Percentiles rank a stretch among this genome's conserved stretches.
Evolutionary conservation across 345 rosid species (phyloP).

Genomic region (Hirschfeldia incana): DNA sequence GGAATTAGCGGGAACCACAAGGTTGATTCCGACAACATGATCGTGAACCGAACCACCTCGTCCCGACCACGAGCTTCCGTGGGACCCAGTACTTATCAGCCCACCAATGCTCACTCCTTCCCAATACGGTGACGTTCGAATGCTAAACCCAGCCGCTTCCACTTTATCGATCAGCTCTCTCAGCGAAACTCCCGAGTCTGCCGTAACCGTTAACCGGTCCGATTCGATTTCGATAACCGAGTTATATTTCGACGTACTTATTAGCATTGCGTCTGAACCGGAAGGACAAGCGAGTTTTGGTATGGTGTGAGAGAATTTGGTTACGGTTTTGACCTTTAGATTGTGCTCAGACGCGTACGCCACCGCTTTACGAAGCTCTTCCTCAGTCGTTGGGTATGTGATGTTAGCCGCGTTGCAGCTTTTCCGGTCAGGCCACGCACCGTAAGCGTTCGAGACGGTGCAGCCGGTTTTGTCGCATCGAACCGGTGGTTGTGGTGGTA

Average conservation of each 20-base stretch:
- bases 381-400: slow-evolving; percentile 66
- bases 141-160: slow-evolving; percentile 63
- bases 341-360: slow-evolving; percentile 54
- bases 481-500: slow-evolving; percentile 60
- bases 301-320: slow-evolving; percentile 75
- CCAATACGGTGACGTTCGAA: slow-evolving; percentile 85
- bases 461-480: slow-evolving; percentile 58
- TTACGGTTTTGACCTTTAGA: slow-evolving; percentile 69
- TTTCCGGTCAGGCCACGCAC: slow-evolving; percentile 71
- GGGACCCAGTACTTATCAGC: slow-evolving; percentile 80
- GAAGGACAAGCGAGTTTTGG: slow-evolving; percentile 83
- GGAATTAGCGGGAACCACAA: slow-evolving; percentile 56
- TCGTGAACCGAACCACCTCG: slow-evolving; percentile 94
- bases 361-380: slow-evolving; percentile 61
- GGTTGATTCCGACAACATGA: slow-evolving; percentile 68
- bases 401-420: slow-evolving; percentile 53
- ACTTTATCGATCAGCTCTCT: slow-evolving; percentile 66
- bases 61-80: slow-evolving; percentile 97
- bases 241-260: slow-evolving; percentile 59
- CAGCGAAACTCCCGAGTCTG: slow-evolving; percentile 67
- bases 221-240: slow-evolving; percentile 55
- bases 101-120: slow-evolving; percentile 92
- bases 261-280: slow-evolving; percentile 51
- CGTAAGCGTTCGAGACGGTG: slow-evolving; percentile 68
- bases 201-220: slow-evolving; percentile 54